Conservation (phyloP, 2,329 filamentous ascomycete genomes). For the Coniochaeta hoffmannii region DNA sequence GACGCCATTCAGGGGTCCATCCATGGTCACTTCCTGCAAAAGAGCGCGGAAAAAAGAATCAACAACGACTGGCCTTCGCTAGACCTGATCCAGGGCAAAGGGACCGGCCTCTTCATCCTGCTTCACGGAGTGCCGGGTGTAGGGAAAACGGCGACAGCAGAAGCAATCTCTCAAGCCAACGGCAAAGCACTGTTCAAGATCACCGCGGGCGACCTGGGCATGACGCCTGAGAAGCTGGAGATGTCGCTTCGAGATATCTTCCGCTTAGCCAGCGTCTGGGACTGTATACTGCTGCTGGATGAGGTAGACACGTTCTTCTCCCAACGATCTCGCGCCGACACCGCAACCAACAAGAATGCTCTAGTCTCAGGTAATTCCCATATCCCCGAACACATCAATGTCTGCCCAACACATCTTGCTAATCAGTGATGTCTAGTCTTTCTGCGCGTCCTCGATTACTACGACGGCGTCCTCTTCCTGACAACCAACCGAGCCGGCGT, state of each 20-base stretch:
- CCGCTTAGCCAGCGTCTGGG: slow-evolving; percentile 25
- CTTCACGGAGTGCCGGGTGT: slow-evolving; percentile 26
- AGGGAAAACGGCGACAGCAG: slow-evolving; percentile 32
- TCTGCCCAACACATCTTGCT: too few relatives aligned
- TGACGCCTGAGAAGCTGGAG: slow-evolving; percentile 17
- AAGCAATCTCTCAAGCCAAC: slow-evolving; percentile 21
- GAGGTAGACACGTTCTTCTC: slow-evolving; percentile 36
- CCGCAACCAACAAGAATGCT: slow-evolving; percentile 20
- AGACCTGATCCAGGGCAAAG: slow-evolving; percentile 19
- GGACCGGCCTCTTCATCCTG: slow-evolving; percentile 26
- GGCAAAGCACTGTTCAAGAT: slow-evolving; percentile 23
- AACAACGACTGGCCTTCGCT: background rate
- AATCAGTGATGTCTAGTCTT: background rate
- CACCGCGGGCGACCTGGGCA: slow-evolving; percentile 20
- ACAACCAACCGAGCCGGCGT: background rate
- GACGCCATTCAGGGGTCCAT: slow-evolving; percentile 5
- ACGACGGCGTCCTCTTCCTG: slow-evolving; percentile 1
- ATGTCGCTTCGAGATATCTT: slow-evolving; percentile 18
- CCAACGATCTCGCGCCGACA: slow-evolving; percentile 12
- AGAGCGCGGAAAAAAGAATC: slow-evolving; percentile 2
- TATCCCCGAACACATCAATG: too few relatives aligned
- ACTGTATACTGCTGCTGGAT: slow-evolving; percentile 30
- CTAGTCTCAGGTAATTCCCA: slow-evolving; percentile 24
- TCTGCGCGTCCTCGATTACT: background rate
- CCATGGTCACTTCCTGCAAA: slow-evolving; percentile 6